A percentile compares a stretch with the other conserved stretches of the same genome.
phyloP scores from a whole-genome alignment of 2,329 filamentous ascomycete species.

The Chaetoscypha palmicola region DNA sequence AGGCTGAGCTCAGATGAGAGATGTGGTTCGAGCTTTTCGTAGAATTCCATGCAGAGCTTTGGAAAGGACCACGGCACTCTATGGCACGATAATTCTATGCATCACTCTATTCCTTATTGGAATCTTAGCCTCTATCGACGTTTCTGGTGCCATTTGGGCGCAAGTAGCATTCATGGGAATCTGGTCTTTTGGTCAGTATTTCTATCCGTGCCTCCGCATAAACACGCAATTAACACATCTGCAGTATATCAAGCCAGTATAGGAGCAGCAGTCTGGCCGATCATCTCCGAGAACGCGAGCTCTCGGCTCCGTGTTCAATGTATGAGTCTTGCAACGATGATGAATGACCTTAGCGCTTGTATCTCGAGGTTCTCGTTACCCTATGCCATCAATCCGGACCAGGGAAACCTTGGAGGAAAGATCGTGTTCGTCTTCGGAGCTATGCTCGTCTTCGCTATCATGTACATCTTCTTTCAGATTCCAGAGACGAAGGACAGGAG shows the following conservation, averaged over 20 bases:
- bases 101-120: conserved; percentile 12
- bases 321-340: conserved; percentile 6
- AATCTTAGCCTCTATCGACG: conserved; percentile 4
- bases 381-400: conserved; percentile 31
- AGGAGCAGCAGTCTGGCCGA: conserved; percentile 35
- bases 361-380: conserved; percentile 8
- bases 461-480: conserved; percentile 49
- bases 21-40: conserved; percentile 6
- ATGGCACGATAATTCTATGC: conserved; percentile 30
- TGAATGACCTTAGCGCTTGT: conserved; percentile 5
- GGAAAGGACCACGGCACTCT: conserved; percentile 19
- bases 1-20: conserved; percentile 7
- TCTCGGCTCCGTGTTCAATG: conserved; percentile 32
- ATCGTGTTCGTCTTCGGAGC: conserved; percentile 32
- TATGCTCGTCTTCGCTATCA: conserved; percentile 18
- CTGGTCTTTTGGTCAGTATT: conserved; percentile 5
- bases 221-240: no score
- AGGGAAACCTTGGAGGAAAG: conserved; percentile 31
- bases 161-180: conserved; percentile 9
- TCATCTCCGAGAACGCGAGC: conserved; percentile 37
- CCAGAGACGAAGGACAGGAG: conserved; percentile 73
- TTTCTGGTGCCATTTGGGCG: conserved; percentile 1
- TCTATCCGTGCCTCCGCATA: no score
- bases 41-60: conserved; percentile 1
- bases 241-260: conserved; percentile 10